A percentile compares a stretch with the other conserved stretches of the same genome.
Conservation (phyloP, 75 land plant genomes). For the Picea sitchensis region DNA sequence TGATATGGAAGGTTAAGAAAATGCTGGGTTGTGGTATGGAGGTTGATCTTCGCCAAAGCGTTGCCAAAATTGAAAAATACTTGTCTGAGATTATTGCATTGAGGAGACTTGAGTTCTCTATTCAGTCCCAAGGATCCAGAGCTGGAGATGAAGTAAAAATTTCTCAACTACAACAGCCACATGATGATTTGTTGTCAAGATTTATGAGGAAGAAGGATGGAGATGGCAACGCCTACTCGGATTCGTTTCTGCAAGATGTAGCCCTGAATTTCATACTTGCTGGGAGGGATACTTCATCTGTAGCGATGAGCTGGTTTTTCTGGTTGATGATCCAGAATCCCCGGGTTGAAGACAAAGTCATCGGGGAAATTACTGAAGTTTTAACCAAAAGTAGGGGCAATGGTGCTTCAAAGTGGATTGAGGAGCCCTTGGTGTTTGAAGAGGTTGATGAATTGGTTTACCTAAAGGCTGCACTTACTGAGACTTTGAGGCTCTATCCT, state of each 20-base stretch:
- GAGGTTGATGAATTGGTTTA: no score
- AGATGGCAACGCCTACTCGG: constrained; percentile 11
- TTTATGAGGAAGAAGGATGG: constrained; percentile 16
- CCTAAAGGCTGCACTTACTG: constrained; percentile 56
- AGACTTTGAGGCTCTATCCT: constrained; percentile 85
- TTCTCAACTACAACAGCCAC: not conserved
- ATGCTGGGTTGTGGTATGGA: constrained; percentile 13
- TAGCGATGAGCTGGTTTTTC: constrained; percentile 72
- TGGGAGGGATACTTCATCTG: constrained; percentile 69
- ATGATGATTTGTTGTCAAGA: constrained; percentile 12
- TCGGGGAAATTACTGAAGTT: not conserved
- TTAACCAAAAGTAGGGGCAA: not conserved
- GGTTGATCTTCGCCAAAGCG: constrained; percentile 1
- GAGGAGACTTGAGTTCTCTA: no score
- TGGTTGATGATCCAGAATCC: constrained; percentile 52
- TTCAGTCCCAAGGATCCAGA: not conserved
- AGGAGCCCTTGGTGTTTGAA: constrained; percentile 64
- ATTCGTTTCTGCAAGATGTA: constrained; percentile 34
- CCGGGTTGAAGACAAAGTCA: constrained; percentile 32
- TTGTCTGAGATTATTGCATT: no score
- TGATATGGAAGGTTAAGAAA: constrained; percentile 14
- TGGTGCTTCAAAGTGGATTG: constrained; percentile 53
- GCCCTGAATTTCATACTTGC: constrained; percentile 62
- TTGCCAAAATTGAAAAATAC: constrained; percentile 6
- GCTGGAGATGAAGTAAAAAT: constrained; percentile 10